Conservation (phyloP, 352 stramenopile species). For the Pythium periplocum region DNA sequence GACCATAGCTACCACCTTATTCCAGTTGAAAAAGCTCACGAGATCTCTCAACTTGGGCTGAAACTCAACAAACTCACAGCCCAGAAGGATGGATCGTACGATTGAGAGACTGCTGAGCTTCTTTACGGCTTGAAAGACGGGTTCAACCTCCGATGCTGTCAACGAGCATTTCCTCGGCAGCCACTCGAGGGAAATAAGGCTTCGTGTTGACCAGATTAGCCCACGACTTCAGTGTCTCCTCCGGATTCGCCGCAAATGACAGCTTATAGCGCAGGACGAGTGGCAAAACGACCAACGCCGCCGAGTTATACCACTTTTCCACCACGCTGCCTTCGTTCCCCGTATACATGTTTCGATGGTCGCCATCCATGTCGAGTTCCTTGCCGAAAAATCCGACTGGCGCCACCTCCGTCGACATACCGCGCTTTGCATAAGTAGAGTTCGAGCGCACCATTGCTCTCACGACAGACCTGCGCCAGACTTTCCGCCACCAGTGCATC, state of each 20-base stretch:
- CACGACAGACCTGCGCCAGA: slow-evolving; percentile 7
- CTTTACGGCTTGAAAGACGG: no score
- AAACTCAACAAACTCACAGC: no score
- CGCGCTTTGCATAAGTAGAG: slow-evolving; percentile 8
- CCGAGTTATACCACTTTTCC: slow-evolving; percentile 12
- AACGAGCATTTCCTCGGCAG: no score
- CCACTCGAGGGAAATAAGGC: no score
- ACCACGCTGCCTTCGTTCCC: slow-evolving; percentile 8
- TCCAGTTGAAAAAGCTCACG: not conserved
- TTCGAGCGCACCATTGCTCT: slow-evolving; percentile 5
- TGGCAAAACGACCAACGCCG: slow-evolving; percentile 10
- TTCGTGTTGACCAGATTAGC: not conserved
- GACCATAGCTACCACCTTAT: slow-evolving; percentile 1
- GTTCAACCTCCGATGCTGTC: no score
- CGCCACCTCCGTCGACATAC: slow-evolving; percentile 3
- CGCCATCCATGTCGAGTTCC: not conserved
- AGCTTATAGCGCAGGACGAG: not conserved
- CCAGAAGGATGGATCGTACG: no score
- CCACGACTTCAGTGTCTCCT: not conserved
- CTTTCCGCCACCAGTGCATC: slow-evolving; percentile 7
- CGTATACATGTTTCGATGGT: slow-evolving; percentile 2
- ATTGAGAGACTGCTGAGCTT: no score
- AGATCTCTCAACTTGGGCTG: no score
- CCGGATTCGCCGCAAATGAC: not conserved
- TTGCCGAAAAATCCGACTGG: slow-evolving; percentile 3